Conservation (phyloP, 495 filamentous ascomycete species). For the Annulohypoxylon bovei region DNA sequence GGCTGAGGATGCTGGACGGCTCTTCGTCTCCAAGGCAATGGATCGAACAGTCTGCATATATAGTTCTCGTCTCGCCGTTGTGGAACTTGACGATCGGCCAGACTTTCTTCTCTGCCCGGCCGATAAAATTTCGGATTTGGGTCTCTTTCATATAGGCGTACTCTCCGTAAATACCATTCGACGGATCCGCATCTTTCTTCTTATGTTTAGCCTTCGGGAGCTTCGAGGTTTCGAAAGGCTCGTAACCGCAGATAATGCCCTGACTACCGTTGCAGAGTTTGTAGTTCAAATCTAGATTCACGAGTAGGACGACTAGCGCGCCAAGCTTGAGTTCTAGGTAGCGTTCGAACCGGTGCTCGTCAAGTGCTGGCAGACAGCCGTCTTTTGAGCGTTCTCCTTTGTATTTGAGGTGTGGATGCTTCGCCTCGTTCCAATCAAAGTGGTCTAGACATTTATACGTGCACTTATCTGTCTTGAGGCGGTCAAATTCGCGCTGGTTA, state of each 20-base stretch:
- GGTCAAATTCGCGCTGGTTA: conserved; percentile 51
- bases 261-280: conserved; percentile 90
- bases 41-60: conserved; percentile 59
- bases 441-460: conserved; percentile 78
- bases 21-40: conserved; percentile 55
- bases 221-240: conserved; percentile 67
- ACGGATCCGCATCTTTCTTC: conserved; percentile 15
- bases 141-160: conserved; percentile 56
- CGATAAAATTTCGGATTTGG: conserved; percentile 45
- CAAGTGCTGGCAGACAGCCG: conserved; percentile 59
- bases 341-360: conserved; percentile 65
- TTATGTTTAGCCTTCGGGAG: conserved; percentile 53
- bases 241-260: conserved; percentile 82
- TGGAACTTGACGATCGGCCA: conserved; percentile 85
- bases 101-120: conserved; percentile 37
- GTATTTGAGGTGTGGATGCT: conserved; percentile 68
- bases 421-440: conserved; percentile 66
- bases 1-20: conserved; percentile 73
- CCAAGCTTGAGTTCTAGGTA: conserved; percentile 76
- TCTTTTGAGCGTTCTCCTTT: conserved; percentile 55
- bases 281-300: conserved; percentile 79
- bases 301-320: conserved; percentile 91
- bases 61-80: conserved; percentile 49
- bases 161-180: conserved; percentile 40
- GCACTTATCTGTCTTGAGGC: conserved; percentile 44